Base-by-base conservation (phyloP, 176 grass and related monocot species). In the Puccinellia tenuiflora region DNA sequence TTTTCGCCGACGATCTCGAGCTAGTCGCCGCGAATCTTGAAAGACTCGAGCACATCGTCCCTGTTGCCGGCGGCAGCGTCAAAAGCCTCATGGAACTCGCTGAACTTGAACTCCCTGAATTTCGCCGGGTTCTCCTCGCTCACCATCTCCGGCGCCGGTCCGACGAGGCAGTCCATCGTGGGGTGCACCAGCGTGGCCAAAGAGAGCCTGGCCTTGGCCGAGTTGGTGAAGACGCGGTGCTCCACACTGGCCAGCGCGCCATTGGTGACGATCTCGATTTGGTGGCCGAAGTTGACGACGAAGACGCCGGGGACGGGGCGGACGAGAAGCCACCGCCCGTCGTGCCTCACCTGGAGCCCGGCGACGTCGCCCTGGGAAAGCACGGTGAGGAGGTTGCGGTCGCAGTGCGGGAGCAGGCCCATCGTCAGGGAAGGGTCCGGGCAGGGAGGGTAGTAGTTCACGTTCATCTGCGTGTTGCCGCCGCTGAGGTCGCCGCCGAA, bases 191-290 rank as follows among this genome's bases (percentile, higher is more conserved):
- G 17, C 6, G 81, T 54, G 9, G 79, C 84, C 10, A 90, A n/a
- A 2, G 81, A 88, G 17, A 35, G 77, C 61, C 81, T 81, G 5
- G 81, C 21, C 7, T 7, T 16, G 2, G 60, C 30, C 0, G 81
- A 9, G 16, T 91, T 89, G 18, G 89, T 81, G 5, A 85, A 62
- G 3, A 85, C 81, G 3, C 69, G 80, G 64, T 88, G 89, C 81
- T 91, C 89, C 8, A 91, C 62, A 16, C 85, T 85, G 59, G 81
- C 78, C 22, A 85, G 68, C 30, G 81, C 6, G 26, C 85, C 81
- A 5, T 90, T 90, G 50, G 84, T 86, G 30, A 83, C 64, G 7
- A 90, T 90, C 88, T 91, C 81, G 25, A 87, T 59, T 56, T 84
- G 85, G 65, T 85, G 85, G 9, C 89, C 85, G 43, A 91, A 94